Evolutionary conservation across 805 yeast genomes (phyloP).

Genomic region (Nakazawaea sp.): DNA sequence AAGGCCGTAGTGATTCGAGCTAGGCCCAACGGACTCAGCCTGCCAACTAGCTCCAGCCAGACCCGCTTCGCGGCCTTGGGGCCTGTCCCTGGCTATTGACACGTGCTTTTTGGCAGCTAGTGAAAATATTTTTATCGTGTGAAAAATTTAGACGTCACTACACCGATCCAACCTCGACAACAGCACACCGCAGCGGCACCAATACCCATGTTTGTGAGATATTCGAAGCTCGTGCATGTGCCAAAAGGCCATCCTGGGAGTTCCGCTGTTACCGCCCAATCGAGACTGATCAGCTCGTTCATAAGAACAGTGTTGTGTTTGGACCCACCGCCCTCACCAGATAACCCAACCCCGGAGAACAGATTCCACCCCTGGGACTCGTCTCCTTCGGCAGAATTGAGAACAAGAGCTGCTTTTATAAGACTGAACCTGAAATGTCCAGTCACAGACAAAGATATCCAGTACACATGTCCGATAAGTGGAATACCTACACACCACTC

Average conservation of each 20-base stretch:
- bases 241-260: not conserved
- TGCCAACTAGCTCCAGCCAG: too few relatives aligned
- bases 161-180: too few relatives aligned
- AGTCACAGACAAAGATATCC: slow-evolving; percentile 72
- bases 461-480: slow-evolving; percentile 84
- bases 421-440: slow-evolving; percentile 88
- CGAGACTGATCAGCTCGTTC: slow-evolving; percentile 22
- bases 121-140: too few relatives aligned
- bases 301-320: slow-evolving; percentile 32
- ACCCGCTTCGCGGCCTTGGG: too few relatives aligned
- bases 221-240: not conserved
- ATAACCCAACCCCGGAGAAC: slow-evolving; percentile 64
- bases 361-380: slow-evolving; percentile 87
- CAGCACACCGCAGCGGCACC: too few relatives aligned
- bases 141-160: too few relatives aligned
- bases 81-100: too few relatives aligned
- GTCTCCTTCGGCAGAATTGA: slow-evolving; percentile 80
- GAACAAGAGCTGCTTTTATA: slow-evolving; percentile 88
- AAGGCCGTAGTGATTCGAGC: too few relatives aligned
- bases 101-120: too few relatives aligned
- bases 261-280: too few relatives aligned
- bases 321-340: slow-evolving; percentile 58
- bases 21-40: too few relatives aligned
- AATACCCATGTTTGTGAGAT: not conserved
- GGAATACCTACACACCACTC: slow-evolving; percentile 97